Evolutionary conservation across 352 stramenopile species (phyloP).

Genomic region (Phytophthora pini): DNA sequence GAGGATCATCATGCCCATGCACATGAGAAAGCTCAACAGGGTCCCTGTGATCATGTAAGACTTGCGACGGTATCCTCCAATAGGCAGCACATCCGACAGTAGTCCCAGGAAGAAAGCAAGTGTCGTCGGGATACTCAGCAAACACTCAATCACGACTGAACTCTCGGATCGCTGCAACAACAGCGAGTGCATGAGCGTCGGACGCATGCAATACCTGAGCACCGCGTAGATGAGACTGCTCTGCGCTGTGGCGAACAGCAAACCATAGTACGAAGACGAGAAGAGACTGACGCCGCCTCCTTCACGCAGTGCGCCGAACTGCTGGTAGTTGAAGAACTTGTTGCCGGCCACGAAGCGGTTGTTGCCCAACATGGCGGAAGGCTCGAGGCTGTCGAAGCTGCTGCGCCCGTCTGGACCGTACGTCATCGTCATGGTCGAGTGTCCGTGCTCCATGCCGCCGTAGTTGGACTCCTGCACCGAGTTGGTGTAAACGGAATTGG

Average conservation of each 20-base stretch:
- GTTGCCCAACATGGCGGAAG: constrained; percentile 33
- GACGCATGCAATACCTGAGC: constrained; percentile 71
- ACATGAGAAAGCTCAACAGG: constrained; percentile 59
- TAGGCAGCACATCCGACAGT: constrained; percentile 87
- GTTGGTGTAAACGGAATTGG: constrained; percentile 40
- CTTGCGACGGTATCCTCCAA: constrained; percentile 88
- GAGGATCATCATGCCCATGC: constrained; percentile 58
- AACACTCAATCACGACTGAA: constrained; percentile 64
- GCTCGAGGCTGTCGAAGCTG: constrained; percentile 42
- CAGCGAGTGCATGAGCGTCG: constrained; percentile 74
- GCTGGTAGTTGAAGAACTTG: constrained; percentile 81
- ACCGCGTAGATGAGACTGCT: constrained; percentile 68
- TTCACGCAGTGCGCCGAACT: constrained; percentile 69
- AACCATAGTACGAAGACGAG: constrained; percentile 58
- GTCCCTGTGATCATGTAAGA: constrained; percentile 91
- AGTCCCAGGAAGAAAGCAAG: constrained; percentile 89
- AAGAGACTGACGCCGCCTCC: constrained; percentile 71
- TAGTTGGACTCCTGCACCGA: constrained; percentile 31
- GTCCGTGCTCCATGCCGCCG: constrained; percentile 37
- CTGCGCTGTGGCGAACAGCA: constrained; percentile 60
- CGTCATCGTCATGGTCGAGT: constrained; percentile 34
- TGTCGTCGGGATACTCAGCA: constrained; percentile 89
- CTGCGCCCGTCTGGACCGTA: constrained; percentile 31
- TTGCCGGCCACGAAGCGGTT: constrained; percentile 68
- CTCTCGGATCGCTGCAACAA: constrained; percentile 58